Evolutionary conservation across 2,329 filamentous ascomycete genomes (phyloP), one percentile per base, ranked within the genome.

Genomic region (Akanthomyces muscarius): DNA sequence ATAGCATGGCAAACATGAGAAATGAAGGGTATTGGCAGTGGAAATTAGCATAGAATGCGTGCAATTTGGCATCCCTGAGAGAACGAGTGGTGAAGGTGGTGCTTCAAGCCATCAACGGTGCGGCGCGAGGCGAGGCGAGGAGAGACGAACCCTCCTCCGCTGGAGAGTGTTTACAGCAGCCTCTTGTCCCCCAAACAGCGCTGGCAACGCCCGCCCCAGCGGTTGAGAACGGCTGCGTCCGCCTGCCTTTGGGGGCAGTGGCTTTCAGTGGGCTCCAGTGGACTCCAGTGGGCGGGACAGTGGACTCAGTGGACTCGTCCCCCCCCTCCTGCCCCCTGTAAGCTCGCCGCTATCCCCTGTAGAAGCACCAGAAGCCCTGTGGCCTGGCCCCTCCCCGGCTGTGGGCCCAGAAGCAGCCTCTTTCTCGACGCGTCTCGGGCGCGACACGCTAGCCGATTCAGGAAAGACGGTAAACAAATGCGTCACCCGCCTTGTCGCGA

Each of bases 391-490:
- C 4, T 23, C 45, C 50, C 45, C 21, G 16, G 42, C 65, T 69
- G 61, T 68, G 61, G 61, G 45, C 48, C 48, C 16, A 23, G 54
- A 38, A 53, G 38, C 54, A 51, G n/a, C 62, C 41, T 50, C 62
- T 60, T 54, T 63, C 47, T 33, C 42, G 68, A 75, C 73, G 73
- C 74, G 74, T 71, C 69, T 65, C 50, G 48, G 59, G 65, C 73
- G 73, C 70, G 74, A 67, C 51, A 50, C 66, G 66, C 73, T 74
- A 74, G 62, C 66, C 69, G 23, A 0, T 65, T 66, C 38, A 53
- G 68, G 74, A 65, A 75, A 70, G 23, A 63, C 55, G 67, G 72
- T 76, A 76, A 76, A 76, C 74, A 76, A 74, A 75, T 73, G 73
- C 72, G 71, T 73, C 71, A 73, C 70, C 69, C 66, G 62, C 66